Base-by-base conservation (phyloP, 257 asterid species). In the Echium plantagineum region DNA sequence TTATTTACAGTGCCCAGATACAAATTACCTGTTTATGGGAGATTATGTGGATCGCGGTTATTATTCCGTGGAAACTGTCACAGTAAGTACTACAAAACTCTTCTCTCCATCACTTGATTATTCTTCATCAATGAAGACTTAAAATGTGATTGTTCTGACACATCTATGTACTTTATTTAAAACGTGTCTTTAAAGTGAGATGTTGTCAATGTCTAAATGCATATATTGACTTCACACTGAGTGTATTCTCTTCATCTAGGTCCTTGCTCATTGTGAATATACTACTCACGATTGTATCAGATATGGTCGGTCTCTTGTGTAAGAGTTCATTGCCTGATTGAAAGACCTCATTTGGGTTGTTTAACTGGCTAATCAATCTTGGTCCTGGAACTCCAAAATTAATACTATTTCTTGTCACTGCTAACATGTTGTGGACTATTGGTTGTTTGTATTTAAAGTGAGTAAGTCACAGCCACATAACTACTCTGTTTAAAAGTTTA, bases 11-110 rank as follows among this genome's bases (percentile, higher is more conserved):
- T 82, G 82, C 58, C 89, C 89, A 22, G 89, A 82, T 74, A 82
- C 85, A 28, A 80, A 83, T 71, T 80, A 83, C 62, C 79, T 83
- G 30, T 80, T 80, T 46, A 80, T 83, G 90, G 84, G 89, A 59
- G 89, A 82, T 69, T 82, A 82, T 69, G 89, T 82, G 63, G 89
- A 82, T 74, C 83, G 89, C 63, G 89, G 89, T 54, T 82, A 82
- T 70, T 82, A 82, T 69, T 82, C 89, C 15, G 89, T 82, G 15
- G 89, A 82, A 75, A 82, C 89, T 48, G 89, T 80, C 54, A 73
- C 82, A 28, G 89, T 82, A 77, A 79, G 90, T 71, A 69, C 69
- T 55, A n/a, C 19, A n/a, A 54, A 31, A 42, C 42, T n/a, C 58
- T 52, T 17, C 16, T 32, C 20, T 60, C 52, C 60, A 49, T 56